phyloP scores from a whole-genome alignment of 2,329 filamentous ascomycete species.

The Alternaria burnsii region DNA sequence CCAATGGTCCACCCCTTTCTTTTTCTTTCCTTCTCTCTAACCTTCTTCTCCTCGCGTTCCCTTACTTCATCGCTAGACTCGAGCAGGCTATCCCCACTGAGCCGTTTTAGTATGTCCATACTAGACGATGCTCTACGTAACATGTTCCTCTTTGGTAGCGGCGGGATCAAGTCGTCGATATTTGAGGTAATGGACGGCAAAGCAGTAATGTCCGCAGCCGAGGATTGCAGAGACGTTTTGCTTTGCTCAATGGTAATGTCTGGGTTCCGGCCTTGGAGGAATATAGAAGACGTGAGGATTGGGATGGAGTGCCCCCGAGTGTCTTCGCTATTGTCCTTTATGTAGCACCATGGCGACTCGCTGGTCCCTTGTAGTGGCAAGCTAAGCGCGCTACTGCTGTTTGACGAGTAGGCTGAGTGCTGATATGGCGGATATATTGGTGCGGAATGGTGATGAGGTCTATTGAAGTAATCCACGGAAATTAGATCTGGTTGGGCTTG shows the following conservation, averaged over 20 bases:
- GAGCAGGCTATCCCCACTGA: conserved; percentile 14
- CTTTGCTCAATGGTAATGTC: not conserved
- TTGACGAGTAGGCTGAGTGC: conserved; percentile 6
- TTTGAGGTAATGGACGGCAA: not conserved
- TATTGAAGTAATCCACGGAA: conserved; percentile 22
- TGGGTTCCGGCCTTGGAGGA: not conserved
- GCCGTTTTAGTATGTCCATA: not conserved
- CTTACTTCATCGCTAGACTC: conserved; percentile 11
- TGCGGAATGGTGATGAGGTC: not conserved
- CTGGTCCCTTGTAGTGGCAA: conserved; percentile 31
- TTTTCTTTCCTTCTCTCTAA: conserved; percentile 26
- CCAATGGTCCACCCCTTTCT: conserved; percentile 45
- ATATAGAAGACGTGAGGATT: not conserved
- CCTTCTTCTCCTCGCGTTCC: conserved; percentile 16
- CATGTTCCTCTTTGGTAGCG: not conserved
- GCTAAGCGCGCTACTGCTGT: conserved; percentile 27
- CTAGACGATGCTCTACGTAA: not conserved
- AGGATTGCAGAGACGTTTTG: not conserved
- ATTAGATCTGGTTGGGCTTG: not conserved
- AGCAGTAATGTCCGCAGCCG: not conserved
- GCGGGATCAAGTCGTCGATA: conserved; percentile 13
- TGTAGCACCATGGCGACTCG: conserved; percentile 25
- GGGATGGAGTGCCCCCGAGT: not conserved
- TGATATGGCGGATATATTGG: not conserved
- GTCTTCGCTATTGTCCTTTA: conserved; percentile 20